phyloP scores from a whole-genome alignment of 2,329 filamentous ascomycete genomes.

The Ilyonectria destructans region DNA sequence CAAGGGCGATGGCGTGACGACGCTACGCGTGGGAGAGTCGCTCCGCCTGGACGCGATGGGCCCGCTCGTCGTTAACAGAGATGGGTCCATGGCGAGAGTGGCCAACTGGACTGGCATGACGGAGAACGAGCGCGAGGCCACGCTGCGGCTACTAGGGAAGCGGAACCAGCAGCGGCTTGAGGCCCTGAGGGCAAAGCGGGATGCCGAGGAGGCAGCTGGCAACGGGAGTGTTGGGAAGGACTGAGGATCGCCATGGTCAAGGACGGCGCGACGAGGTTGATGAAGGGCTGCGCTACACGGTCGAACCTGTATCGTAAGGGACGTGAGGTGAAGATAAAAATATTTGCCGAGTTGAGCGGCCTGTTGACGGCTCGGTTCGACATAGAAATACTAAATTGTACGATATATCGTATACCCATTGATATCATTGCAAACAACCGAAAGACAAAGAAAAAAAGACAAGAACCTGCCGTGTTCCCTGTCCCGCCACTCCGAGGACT shows the following conservation, averaged over 20 bases:
- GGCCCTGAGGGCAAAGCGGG: constrained; percentile 58
- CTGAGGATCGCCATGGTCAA: not conserved
- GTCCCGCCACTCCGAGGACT: constrained; percentile 32
- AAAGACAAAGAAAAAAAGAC: constrained; percentile 35
- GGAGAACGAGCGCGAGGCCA: constrained; percentile 77
- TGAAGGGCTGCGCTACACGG: not conserved
- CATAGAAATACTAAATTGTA: constrained; percentile 41
- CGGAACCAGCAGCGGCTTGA: constrained; percentile 77
- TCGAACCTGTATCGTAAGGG: not conserved
- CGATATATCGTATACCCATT: constrained; percentile 47
- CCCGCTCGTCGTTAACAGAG: constrained; percentile 81
- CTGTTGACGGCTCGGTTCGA: constrained; percentile 21
- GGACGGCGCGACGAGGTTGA: not conserved
- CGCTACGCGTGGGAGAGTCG: constrained; percentile 48
- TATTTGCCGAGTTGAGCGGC: constrained; percentile 1
- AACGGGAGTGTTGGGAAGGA: constrained; percentile 4
- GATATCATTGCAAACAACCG: constrained; percentile 48
- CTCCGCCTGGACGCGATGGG: constrained; percentile 79
- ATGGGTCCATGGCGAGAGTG: constrained; percentile 81
- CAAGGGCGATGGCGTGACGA: constrained; percentile 45
- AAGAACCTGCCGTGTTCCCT: constrained; percentile 29
- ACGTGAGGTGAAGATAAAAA: not conserved
- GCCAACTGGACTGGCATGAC: constrained; percentile 83
- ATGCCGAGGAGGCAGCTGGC: constrained; percentile 31
- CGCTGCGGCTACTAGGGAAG: constrained; percentile 77